Conservation (phyloP, 2,329 filamentous ascomycete species). For the Sclerotinia spermophila region DNA sequence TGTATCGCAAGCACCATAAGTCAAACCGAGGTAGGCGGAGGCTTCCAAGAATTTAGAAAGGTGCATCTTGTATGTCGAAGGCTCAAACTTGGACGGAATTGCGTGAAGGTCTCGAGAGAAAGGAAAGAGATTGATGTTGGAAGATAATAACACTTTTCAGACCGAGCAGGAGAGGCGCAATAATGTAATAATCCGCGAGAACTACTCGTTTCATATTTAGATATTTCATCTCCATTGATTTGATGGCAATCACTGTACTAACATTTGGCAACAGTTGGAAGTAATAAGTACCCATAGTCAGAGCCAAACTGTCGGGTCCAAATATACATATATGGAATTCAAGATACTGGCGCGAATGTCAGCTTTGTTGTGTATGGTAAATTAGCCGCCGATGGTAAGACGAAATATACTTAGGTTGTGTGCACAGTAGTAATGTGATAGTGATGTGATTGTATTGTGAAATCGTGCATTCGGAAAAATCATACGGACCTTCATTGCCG, state of each 20-base stretch:
- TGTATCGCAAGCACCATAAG: slow-evolving; percentile 10
- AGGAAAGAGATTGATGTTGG: not conserved
- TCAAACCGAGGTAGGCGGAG: not conserved
- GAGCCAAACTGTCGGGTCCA: slow-evolving; percentile 4
- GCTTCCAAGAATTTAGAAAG: not conserved
- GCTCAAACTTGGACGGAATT: not conserved
- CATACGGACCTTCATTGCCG: not conserved
- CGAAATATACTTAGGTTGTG: not conserved
- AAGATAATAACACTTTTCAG: not conserved
- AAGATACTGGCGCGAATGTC: not conserved
- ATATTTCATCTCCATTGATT: not conserved
- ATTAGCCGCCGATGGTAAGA: slow-evolving; percentile 1
- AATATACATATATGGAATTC: not conserved
- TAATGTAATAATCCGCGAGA: not conserved
- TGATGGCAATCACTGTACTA: not conserved
- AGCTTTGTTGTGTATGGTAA: not conserved
- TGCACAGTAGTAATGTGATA: slow-evolving; percentile 5
- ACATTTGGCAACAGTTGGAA: slow-evolving; percentile 10
- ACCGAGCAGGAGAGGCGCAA: not conserved
- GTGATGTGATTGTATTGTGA: not conserved
- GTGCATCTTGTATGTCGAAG: not conserved
- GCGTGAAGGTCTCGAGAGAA: not conserved
- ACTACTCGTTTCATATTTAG: slow-evolving; percentile 2
- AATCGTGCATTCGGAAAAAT: not conserved
- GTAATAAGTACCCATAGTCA: slow-evolving; percentile 5